Base-by-base conservation (phyloP, 2,329 filamentous ascomycete genomes). In the Colletotrichum coccodes region DNA sequence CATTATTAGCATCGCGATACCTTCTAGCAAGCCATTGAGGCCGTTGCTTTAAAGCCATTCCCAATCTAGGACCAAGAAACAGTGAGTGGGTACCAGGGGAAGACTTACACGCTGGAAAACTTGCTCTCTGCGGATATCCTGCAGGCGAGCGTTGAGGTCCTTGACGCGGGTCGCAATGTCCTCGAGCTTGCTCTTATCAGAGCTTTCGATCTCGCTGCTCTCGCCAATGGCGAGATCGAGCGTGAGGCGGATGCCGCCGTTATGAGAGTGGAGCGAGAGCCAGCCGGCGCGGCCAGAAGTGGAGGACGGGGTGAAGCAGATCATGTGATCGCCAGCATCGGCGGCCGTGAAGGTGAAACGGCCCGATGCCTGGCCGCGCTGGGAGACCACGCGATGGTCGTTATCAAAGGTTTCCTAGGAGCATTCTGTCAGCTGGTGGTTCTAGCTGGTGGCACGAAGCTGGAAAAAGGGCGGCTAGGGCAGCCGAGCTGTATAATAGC, bases 291-390 rank as follows among this genome's bases (percentile, higher is more conserved):
- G 86, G 53, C 90, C 89, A 62, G 89, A 90, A 72, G 89, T 91
- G 73, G 94, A 94, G 56, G 89, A 91, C 18, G 95, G 94, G 4
- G 91, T 94, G 84, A 98, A 97, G 88, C 96, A 99, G 81, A 99
- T 90, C 79, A 91, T 91, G 89, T 99, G 96, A 81, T 97, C 93
- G 79, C 96, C 96, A n/a, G 93, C 89, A 80, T 98, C 96, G 78
- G 94, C 93, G 60, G 96, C 94, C 73, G 91, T 94, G 88, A 99
- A 98, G 76, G 95, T 98, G 86, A 98, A 98, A 77, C 93, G 92
- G 74, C 96, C 95, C 49, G 88, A 84, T 70, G 89, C 83, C 47
- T 87, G 82, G 75, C 95, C 95, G 70, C 92, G 91, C 82, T 97
- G 94, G 72, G 91, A 93, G 71, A 98, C 93, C 71, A 99, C 93